These are phyloP conservation scores for Colletotrichum sp. DNA, from an alignment of 2,329 filamentous ascomycete genomes.

Conservation along the genomic window DNA sequence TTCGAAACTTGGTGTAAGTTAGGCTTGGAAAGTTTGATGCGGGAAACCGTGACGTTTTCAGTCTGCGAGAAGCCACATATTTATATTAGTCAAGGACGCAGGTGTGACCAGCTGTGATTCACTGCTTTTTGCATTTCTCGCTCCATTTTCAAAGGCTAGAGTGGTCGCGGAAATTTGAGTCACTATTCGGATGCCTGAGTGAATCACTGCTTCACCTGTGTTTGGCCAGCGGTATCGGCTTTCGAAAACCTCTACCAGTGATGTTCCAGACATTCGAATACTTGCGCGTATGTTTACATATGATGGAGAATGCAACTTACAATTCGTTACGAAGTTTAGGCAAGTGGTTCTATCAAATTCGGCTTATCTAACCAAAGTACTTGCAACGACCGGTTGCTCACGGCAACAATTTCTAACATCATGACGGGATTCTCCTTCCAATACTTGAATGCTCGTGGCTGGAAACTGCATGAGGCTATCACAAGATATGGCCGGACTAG, in stretches of 20 bases:
- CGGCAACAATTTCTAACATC: background rate
- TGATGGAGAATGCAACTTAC: background rate
- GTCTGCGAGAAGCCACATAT: rapidly evolving
- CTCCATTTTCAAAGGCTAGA: background rate
- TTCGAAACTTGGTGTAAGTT: background rate
- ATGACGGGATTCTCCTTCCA: background rate
- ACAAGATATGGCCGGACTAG: rapidly evolving
- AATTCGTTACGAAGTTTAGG: rapidly evolving
- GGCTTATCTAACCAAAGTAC: background rate
- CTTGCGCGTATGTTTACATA: rapidly evolving
- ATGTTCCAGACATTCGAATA: background rate
- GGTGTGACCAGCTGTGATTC: background rate
- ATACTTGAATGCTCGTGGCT: background rate
- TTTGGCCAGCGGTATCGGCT: background rate
- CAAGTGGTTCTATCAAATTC: background rate
- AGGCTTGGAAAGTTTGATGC: background rate
- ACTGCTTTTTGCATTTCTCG: background rate
- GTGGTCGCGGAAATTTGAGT: rapidly evolving
- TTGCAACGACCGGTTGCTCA: background rate
- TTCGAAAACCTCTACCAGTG: background rate
- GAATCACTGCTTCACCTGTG: rapidly evolving
- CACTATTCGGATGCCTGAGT: background rate
- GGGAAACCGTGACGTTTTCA: background rate
- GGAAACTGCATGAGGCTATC: background rate
- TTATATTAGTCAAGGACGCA: background rate